Conservation (phyloP, 1,284 basidiomycete species). For the Ceratobasidium sp. region DNA sequence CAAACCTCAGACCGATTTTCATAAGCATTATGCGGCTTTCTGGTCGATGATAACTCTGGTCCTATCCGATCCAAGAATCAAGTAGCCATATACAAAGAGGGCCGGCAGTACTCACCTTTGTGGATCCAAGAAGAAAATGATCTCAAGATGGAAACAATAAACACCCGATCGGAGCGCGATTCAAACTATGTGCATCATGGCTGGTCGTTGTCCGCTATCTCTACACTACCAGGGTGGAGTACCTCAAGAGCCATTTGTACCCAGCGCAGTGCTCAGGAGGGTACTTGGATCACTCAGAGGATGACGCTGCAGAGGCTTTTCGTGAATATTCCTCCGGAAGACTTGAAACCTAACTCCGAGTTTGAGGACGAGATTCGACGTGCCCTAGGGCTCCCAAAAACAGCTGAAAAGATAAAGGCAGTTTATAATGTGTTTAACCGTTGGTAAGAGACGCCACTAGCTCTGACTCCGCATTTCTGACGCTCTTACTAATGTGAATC, state of each 20-base stretch:
- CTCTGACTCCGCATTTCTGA: not conserved
- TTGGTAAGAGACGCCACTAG: not conserved
- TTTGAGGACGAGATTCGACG: conserved; percentile 4
- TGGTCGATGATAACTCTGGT: too few relatives aligned
- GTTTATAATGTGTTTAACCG: not conserved
- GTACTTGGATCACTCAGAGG: not conserved
- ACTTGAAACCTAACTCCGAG: not conserved
- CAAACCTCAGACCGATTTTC: too few relatives aligned
- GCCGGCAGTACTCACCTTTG: too few relatives aligned
- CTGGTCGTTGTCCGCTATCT: conserved; percentile 8
- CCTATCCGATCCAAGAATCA: too few relatives aligned
- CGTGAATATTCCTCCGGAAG: not conserved
- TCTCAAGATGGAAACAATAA: not conserved
- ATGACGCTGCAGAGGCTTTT: not conserved
- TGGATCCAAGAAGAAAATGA: conserved; percentile 1
- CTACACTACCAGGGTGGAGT: not conserved
- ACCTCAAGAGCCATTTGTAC: not conserved
- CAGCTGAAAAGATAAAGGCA: conserved; percentile 4
- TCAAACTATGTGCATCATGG: conserved; percentile 20
- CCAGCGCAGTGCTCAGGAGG: not conserved
- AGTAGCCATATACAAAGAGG: too few relatives aligned
- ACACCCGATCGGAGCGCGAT: not conserved
- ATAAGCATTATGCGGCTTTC: too few relatives aligned
- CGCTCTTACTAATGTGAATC: not conserved
- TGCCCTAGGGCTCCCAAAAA: not conserved